Evolutionary conservation across 2,329 filamentous ascomycete genomes (phyloP), one percentile per base, ranked within the genome.

Genomic region (Chaetomiaceae sp.): DNA sequence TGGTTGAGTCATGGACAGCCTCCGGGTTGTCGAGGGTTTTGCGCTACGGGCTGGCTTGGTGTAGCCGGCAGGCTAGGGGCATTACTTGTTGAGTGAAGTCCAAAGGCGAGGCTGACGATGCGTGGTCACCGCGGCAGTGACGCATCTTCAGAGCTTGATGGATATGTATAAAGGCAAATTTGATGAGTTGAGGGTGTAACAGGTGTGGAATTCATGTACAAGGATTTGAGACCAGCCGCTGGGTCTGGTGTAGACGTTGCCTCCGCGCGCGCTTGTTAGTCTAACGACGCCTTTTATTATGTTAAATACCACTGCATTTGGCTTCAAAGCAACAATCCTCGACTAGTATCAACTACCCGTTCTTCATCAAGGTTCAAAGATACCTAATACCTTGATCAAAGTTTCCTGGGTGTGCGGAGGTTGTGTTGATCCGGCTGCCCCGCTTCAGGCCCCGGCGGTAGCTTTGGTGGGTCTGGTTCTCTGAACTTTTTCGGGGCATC

Each of bases 401-500:
- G n/a, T n/a, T 53, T 13, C 29, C 29, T 38, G 23, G 44, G 44
- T 41, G 23, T 40, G 46, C 51, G 57, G 57, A 59, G 46, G 49
- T 29, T 46, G 38, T 53, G 49, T 57, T 59, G 57, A 59, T 58
- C 54, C 57, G 56, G 48, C 30, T 43, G 54, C 56, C 58, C 58
- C 58, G 56, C 58, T 23, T 53, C 46, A n/a, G 36, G 52, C 41
- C 25, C 27, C 41, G 30, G 40, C 25, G 40, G 30, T 33, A 59
- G 58, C 58, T 60, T 29, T 16, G 50, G 57, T 58, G 56, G 57
- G 57, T 52, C 55, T 43, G 49, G 46, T 47, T 52, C 54, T 56
- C 53, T 56, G 38, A 61, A 60, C 42, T 55, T 59, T n/a, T 58
- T 58, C 56, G 54, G 55, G 58, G 48, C 49, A 58, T 60, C 59